Percentiles rank a stretch among this genome's conserved stretches.
phyloP scores from a whole-genome alignment of 352 stramenopile species.

The Phytophthora meadii region DNA sequence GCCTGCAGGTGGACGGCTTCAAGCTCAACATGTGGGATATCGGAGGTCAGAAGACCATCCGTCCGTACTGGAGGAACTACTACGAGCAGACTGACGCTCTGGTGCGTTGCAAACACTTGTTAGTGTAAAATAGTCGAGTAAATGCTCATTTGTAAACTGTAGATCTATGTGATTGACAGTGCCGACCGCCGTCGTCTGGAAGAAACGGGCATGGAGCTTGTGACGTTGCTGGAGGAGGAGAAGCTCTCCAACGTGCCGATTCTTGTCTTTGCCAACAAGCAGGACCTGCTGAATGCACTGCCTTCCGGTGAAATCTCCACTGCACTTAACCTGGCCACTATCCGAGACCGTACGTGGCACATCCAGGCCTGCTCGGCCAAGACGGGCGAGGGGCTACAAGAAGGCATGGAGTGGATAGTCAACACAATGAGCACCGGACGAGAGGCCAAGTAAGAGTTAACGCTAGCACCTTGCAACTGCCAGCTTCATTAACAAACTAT shows the following conservation, averaged over 20 bases:
- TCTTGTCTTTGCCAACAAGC: constrained; percentile 97
- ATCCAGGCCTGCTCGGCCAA: constrained; percentile 93
- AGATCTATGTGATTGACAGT: constrained; percentile 97
- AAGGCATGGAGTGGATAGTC: constrained; percentile 90
- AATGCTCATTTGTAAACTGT: constrained; percentile 8
- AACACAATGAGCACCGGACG: constrained; percentile 76
- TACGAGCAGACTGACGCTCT: constrained; percentile 97
- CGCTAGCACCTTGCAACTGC: not conserved
- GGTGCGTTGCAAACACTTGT: constrained; percentile 32
- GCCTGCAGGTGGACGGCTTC: constrained; percentile 94
- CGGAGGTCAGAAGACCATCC: constrained; percentile 98
- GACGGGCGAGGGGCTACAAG: constrained; percentile 89
- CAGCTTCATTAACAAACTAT: constrained; percentile 12
- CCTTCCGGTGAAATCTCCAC: constrained; percentile 92
- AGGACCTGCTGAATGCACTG: constrained; percentile 94
- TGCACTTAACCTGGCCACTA: constrained; percentile 88
- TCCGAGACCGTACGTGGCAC: constrained; percentile 91
- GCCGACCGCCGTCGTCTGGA: constrained; percentile 92
- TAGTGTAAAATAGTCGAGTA: not conserved
- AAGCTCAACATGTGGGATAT: constrained; percentile 99
- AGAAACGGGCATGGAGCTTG: constrained; percentile 93
- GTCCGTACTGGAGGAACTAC: constrained; percentile 99
- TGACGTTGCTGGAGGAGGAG: constrained; percentile 94
- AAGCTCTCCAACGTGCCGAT: constrained; percentile 94
- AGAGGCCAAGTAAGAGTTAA: constrained; percentile 70